A percentile compares a stretch with the other conserved stretches of the same genome.
Evolutionary conservation across 345 rosid genomes (phyloP).

Genomic region (Boechera stricta): DNA sequence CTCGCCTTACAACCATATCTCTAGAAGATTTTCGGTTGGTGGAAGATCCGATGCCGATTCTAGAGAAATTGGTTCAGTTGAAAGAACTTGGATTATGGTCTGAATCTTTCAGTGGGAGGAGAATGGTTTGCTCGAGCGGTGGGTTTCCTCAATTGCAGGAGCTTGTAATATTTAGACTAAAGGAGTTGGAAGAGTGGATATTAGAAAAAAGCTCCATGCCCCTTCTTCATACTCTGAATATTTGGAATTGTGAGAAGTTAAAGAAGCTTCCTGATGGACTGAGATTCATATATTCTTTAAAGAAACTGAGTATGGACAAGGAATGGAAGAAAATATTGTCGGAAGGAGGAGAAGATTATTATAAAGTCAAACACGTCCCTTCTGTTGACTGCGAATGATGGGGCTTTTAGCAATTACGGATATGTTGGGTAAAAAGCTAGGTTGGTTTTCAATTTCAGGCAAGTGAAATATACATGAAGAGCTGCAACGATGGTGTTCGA

Average conservation of each 20-base stretch:
- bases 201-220: constrained; percentile 43
- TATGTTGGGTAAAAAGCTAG: no score
- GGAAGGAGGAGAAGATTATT: constrained; percentile 44
- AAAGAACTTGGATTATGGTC: background rate
- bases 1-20: no score
- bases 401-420: background rate
- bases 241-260: no score
- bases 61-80: constrained; percentile 49
- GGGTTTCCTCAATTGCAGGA: constrained; percentile 21
- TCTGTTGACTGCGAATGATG: background rate
- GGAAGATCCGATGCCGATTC: constrained; percentile 52
- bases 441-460: no score
- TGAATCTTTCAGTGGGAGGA: constrained; percentile 32
- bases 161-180: background rate
- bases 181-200: constrained; percentile 23
- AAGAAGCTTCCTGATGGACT: constrained; percentile 1
- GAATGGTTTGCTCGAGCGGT: constrained; percentile 33
- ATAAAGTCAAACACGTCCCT: constrained; percentile 44
- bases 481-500: background rate
- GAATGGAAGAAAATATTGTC: constrained; percentile 33
- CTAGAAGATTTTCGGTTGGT: background rate
- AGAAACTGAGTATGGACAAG: constrained; percentile 33
- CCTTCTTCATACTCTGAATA: background rate
- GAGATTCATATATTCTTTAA: constrained; percentile 19
- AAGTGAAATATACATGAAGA: background rate